Evolutionary conservation across 352 stramenopile genomes (phyloP), one percentile per base, ranked within the genome.

Genomic region (Pseudoperonospora humuli): DNA sequence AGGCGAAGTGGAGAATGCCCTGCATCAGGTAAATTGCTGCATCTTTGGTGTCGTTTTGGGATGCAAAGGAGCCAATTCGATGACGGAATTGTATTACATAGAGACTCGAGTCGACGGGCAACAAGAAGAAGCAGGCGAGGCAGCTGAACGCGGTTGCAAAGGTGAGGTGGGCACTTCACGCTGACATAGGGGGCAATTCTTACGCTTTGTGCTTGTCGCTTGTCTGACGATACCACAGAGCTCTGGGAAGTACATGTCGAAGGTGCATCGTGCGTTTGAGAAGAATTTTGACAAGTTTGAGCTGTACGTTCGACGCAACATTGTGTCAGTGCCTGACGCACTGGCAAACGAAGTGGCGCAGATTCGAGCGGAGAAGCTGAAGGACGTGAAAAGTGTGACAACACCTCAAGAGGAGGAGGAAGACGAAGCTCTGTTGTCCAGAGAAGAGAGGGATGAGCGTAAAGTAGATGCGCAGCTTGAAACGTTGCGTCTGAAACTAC

Each of bases 271-370:
- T 14, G 61, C 57, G n/a, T 86, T 90, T 34, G 66, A 74, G 25
- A 86, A 81, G 46, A 90, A 90, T 48, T 90, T 90, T 46, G 73
- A 84, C 59, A 90, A 90, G 50, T 84, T 90, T 36, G 78, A 87
- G 46, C 49, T 87, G 7, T 90, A 90, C 32, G 63, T 87, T 50
- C 57, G 70, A 0, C 75, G 78, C 48, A 90, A 87, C 41, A 83
- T 90, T 26, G 73, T 87, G 23, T 63, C 63, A 7, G 61, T 86
- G 28, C 75, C 77, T 0, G 42, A 57, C 0, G 34, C 64, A 15
- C 43, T 90, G 0, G 50, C 27, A n/a, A 61, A 78, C 20, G 54
- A 69, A 21, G 67, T 84, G 19, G 57, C 66, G 9, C 32, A 72
- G 28, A 47, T 77, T 39, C 51, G 72, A 36, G 44, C 51, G 11